Base-by-base conservation (phyloP, 148 eudicot genomes). In the Rhododendron kiyosumense region DNA sequence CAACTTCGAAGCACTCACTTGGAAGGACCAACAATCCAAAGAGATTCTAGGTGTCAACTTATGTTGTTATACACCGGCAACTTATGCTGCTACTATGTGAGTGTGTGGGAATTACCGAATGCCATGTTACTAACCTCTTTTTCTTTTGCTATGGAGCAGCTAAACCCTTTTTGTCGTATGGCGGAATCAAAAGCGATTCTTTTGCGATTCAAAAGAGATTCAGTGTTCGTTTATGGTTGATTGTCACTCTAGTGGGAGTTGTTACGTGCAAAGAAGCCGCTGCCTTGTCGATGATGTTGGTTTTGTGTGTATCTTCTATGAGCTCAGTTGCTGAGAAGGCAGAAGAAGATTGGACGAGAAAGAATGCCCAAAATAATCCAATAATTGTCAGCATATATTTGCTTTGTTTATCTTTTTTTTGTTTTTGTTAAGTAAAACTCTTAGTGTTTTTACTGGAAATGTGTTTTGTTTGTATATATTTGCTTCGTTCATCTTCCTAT, bases 131-230 rank as follows among this genome's bases (percentile, higher is more conserved):
- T 84, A 84, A 45, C 32, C 30, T 34, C 17, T 15, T 76, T 18
- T 77, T 73, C 7, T 75, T 84, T 77, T 75, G 74, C 34, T 76
- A 15, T 24, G 34, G 63, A 74, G 81, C 81, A 84, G 86, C 20
- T 36, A 5, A 74, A 18, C 36, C 15, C 18, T 54, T 34, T 74
- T 76, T 0, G 24, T 41, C 22, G 63, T 57, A 18, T 30, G 17
- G 61, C 46, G 41, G 38, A 34, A 28, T 38, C 20, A 61, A 74
- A 71, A 20, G 57, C n/a, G 22, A 12, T 38, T 38, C 41, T 38
- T 38, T 38, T 38, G 41, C 41, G 41, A 38, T 24, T 20, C 65
- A 22, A 20, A 59, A 59, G 65, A 59, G 65, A 59, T 20, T 24
- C 38, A 78, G 57, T 20, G 49, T 34, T 51, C 3, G 41, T 38